A percentile compares a stretch with the other conserved stretches of the same genome.
phyloP scores from a whole-genome alignment of 2,329 filamentous ascomycete genomes.

The Tolypocladium endophyticum region DNA sequence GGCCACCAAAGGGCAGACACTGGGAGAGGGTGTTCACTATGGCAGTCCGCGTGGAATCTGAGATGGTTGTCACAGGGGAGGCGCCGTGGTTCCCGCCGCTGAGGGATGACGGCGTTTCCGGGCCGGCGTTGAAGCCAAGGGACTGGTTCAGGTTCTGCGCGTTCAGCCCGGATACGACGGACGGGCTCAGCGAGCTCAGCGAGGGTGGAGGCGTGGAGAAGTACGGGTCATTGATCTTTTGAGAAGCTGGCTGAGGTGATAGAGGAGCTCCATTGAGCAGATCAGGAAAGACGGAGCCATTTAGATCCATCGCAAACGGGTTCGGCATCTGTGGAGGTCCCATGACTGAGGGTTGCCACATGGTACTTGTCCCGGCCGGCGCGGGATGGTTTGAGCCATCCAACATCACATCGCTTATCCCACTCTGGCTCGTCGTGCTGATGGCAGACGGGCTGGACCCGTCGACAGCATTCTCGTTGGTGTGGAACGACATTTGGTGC shows the following conservation, averaged over 20 bases:
- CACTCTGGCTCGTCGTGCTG: slow-evolving; percentile 87
- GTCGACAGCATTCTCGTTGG: slow-evolving; percentile 73
- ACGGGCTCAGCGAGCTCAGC: slow-evolving; percentile 63
- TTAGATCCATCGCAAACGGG: slow-evolving; percentile 66
- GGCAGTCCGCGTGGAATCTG: slow-evolving; percentile 51
- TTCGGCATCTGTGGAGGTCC: slow-evolving; percentile 57
- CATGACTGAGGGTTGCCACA: slow-evolving; percentile 63
- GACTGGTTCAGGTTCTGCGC: slow-evolving; percentile 53
- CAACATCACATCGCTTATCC: slow-evolving; percentile 82
- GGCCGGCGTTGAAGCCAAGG: slow-evolving; percentile 52
- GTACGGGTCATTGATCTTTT: slow-evolving; percentile 62
- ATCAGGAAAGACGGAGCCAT: slow-evolving; percentile 65
- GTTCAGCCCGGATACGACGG: slow-evolving; percentile 55
- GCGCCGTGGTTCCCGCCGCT: slow-evolving; percentile 51
- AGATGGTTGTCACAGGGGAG: slow-evolving; percentile 53
- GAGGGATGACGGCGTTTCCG: slow-evolving; percentile 64
- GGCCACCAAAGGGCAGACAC: slow-evolving; percentile 43
- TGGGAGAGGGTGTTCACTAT: slow-evolving; percentile 50
- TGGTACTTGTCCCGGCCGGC: slow-evolving; percentile 40
- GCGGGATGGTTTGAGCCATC: slow-evolving; percentile 64
- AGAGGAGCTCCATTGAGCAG: slow-evolving; percentile 61
- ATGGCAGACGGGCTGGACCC: slow-evolving; percentile 93
- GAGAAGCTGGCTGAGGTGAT: slow-evolving; percentile 64
- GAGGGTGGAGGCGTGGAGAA: slow-evolving; percentile 70
- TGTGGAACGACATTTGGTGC: slow-evolving; percentile 59